These are phyloP conservation scores for Epichloe coenophiala DNA, from an alignment of 2,329 filamentous ascomycete genomes.

Conservation along the genomic window DNA sequence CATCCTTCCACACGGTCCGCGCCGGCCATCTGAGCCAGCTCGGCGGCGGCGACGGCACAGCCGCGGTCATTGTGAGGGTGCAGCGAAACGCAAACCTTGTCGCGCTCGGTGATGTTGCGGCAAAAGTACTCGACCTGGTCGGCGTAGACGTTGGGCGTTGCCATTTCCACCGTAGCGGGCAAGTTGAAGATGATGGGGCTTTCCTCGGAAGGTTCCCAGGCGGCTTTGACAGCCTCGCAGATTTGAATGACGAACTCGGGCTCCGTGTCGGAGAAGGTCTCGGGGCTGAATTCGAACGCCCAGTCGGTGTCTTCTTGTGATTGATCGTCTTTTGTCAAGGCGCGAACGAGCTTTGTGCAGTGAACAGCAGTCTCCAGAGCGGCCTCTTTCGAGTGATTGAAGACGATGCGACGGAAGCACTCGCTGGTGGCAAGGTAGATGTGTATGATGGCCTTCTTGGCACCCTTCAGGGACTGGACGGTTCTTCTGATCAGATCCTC, in stretches of 20 bases:
- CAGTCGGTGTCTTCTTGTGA: conserved; percentile 46
- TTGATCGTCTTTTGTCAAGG: conserved; percentile 72
- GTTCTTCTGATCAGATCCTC: conserved; percentile 82
- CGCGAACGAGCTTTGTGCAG: conserved; percentile 76
- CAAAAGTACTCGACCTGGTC: conserved; percentile 97
- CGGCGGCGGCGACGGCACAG: conserved; percentile 51
- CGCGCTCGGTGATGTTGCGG: conserved; percentile 65
- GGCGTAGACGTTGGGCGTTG: conserved; percentile 89
- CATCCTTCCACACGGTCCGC: conserved; percentile 91
- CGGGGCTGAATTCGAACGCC: conserved; percentile 74
- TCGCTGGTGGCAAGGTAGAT: conserved; percentile 93
- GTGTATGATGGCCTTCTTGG: conserved; percentile 89
- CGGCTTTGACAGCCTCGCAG: conserved; percentile 86
- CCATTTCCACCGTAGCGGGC: conserved; percentile 88
- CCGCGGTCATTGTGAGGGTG: conserved; percentile 94
- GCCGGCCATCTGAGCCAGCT: conserved; percentile 91
- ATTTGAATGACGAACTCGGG: conserved; percentile 72
- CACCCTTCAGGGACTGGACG: conserved; percentile 74
- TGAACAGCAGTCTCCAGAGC: conserved; percentile 68
- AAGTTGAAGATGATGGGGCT: conserved; percentile 92
- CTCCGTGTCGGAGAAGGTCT: conserved; percentile 81
- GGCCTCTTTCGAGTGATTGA: conserved; percentile 74
- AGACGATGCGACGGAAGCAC: conserved; percentile 87
- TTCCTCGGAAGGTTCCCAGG: conserved; percentile 71
- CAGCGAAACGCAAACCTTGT: conserved; percentile 78